Base-by-base conservation (phyloP, 805 yeast species). In the Yamadazyma akitaensis region DNA sequence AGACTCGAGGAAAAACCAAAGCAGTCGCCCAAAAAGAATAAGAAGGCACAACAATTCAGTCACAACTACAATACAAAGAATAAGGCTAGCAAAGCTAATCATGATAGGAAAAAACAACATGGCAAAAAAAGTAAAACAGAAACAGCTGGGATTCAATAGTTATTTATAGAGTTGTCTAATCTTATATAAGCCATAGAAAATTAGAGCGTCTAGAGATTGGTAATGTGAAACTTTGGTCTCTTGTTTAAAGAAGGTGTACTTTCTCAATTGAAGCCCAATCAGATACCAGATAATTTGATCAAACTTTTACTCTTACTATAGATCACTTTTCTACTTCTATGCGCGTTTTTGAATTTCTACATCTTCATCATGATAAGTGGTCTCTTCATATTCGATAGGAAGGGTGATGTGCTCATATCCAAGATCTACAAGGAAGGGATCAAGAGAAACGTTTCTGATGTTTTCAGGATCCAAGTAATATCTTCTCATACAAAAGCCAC, bases 391-490 rank as follows among this genome's bases (percentile, higher is more conserved):
- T 87, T 79, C 69, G 88, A 85, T 57, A 74, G 75, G 44, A 81
- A 85, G 49, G 98, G 97, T 5, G 97, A 91, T 61, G 81, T 89
- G 17, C 70, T 92, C 36, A 80, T 91, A 43, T 83, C 94, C 18
- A 79, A 86, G 44, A 60, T 87, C 32, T 84, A 83, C 63, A 76
- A 84, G 47, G 89, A 85, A 45, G 88, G 91, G 2, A 79, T 89
- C 46, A 81, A 88, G 54, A 68, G 92, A 43, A 85, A 85, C 45
- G 82, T 91, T 17, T 73, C 94, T 14, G 97, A 91, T 55, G 88
- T 90, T 26, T 92, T 92, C 59, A 77, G 97, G n/a, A 84, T 90
- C 45, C 97, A 92, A 60, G 96, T 92, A 24, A 88, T 92, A 36
- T 73, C 87, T 44, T 77, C 84, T 47, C 72, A 44, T 30, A 44